Evolutionary conservation across 495 filamentous ascomycete species (phyloP).

Genomic region (Daldinia decipiens): DNA sequence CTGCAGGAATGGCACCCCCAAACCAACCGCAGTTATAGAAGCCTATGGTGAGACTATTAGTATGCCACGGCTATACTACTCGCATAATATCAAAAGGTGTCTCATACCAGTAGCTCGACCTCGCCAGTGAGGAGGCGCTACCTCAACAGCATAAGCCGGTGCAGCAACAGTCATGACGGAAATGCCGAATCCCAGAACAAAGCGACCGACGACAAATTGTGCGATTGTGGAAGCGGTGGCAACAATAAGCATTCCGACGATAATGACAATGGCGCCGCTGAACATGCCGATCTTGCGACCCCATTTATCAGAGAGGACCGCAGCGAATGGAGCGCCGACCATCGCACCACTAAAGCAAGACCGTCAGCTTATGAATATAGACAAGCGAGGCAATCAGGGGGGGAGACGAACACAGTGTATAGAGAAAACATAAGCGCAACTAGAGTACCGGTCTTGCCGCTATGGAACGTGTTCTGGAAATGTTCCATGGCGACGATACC

Average conservation of each 20-base stretch:
- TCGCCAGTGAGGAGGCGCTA: slow-evolving; percentile 61
- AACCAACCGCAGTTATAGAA: slow-evolving; percentile 66
- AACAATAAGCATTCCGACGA: slow-evolving; percentile 59
- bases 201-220: slow-evolving; percentile 62
- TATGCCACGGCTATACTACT: not conserved
- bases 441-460: slow-evolving; percentile 48
- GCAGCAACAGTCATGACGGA: slow-evolving; percentile 61
- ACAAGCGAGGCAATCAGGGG: not conserved
- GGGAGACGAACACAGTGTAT: slow-evolving; percentile 56
- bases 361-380: not conserved
- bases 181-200: slow-evolving; percentile 63
- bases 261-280: slow-evolving; percentile 62
- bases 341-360: slow-evolving; percentile 54
- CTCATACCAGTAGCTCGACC: slow-evolving; percentile 55
- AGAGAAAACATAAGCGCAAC: slow-evolving; percentile 60
- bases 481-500: slow-evolving; percentile 55
- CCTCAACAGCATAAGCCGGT: slow-evolving; percentile 60
- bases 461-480: slow-evolving; percentile 54
- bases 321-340: slow-evolving; percentile 56
- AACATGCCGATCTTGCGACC: slow-evolving; percentile 60
- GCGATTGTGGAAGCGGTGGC: slow-evolving; percentile 49
- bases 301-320: slow-evolving; percentile 56
- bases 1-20: slow-evolving; percentile 61
- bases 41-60: slow-evolving; percentile 35
- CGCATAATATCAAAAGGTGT: not conserved